Conservation (phyloP, 2,329 filamentous ascomycete species). For the Phyllosticta ampelicida region DNA sequence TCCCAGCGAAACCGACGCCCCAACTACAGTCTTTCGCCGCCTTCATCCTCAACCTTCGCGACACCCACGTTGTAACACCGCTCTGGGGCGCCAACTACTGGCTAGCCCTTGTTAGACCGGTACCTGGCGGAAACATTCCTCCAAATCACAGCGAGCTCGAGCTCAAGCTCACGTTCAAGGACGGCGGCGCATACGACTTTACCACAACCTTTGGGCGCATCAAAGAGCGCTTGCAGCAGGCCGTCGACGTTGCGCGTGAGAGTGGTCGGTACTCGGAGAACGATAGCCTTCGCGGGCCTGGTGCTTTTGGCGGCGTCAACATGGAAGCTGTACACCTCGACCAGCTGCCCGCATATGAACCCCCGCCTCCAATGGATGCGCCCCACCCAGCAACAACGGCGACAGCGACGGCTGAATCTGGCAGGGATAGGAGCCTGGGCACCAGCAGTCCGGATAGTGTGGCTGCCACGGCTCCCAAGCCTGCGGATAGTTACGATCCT, state of each 20-base stretch:
- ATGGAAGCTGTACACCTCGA: slow-evolving; percentile 64
- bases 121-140: slow-evolving; percentile 74
- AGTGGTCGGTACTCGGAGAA: slow-evolving; percentile 37
- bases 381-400: not conserved
- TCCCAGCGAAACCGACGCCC: slow-evolving; percentile 58
- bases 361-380: slow-evolving; percentile 13
- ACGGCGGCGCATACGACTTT: slow-evolving; percentile 91
- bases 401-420: not conserved
- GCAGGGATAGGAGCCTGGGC: slow-evolving; percentile 7
- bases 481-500: slow-evolving; percentile 32
- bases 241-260: slow-evolving; percentile 61
- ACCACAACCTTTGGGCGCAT: slow-evolving; percentile 72
- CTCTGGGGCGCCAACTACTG: slow-evolving; percentile 92
- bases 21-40: slow-evolving; percentile 78
- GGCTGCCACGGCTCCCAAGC: slow-evolving; percentile 13
- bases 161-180: slow-evolving; percentile 79
- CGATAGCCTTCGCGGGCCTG: slow-evolving; percentile 25
- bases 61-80: slow-evolving; percentile 75
- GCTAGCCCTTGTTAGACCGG: slow-evolving; percentile 69
- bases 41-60: slow-evolving; percentile 76
- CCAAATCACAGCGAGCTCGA: slow-evolving; percentile 62
- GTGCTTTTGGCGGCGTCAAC: slow-evolving; percentile 40
- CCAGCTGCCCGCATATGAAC: slow-evolving; percentile 79
- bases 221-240: slow-evolving; percentile 73
- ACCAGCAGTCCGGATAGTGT: slow-evolving; percentile 6